phyloP scores from a whole-genome alignment of 192 early-diverging fungal species.

The Coemansia erecta region DNA sequence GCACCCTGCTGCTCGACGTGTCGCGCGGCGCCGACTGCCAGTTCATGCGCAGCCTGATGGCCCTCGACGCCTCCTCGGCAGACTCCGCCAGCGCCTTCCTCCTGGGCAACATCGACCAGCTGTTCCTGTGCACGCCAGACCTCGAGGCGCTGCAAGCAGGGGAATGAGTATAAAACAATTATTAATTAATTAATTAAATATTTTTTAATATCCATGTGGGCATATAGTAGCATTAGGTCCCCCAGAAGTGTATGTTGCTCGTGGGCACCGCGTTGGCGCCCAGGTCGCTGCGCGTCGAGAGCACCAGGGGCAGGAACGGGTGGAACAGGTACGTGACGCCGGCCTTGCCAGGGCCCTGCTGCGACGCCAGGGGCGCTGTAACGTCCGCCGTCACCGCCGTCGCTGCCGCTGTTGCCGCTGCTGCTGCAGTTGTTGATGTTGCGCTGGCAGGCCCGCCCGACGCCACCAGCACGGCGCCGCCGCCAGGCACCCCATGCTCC shows the following conservation, averaged over 20 bases:
- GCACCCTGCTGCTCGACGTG: conserved; percentile 45
- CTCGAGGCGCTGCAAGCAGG: conserved; percentile 24
- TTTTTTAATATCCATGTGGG: too few species aligned
- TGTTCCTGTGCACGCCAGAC: conserved; percentile 45
- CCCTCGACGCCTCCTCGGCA: conserved; percentile 25
- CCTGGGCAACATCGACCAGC: conserved; percentile 38
- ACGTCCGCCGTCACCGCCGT: neutral
- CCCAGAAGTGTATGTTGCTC: conserved; percentile 44
- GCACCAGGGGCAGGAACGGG: conserved; percentile 32
- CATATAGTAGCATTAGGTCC: neutral
- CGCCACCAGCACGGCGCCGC: conserved; percentile 25
- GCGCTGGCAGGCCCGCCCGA: too few species aligned
- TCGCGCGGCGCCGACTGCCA: conserved; percentile 39
- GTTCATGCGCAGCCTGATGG: conserved; percentile 41
- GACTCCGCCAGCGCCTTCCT: conserved; percentile 25
- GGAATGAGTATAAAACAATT: neutral
- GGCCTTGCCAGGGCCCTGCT: neutral
- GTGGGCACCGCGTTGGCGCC: conserved; percentile 17
- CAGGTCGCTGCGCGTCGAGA: conserved; percentile 39
- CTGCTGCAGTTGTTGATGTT: too few species aligned
- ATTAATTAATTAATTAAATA: too few species aligned
- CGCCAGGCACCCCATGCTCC: neutral
- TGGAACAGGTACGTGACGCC: conserved; percentile 39
- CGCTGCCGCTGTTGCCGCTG: too few species aligned
- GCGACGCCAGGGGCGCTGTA: neutral